phyloP scores from a whole-genome alignment of 225 moss, liverwort and hornwort species.

The Bryum argenteum region DNA sequence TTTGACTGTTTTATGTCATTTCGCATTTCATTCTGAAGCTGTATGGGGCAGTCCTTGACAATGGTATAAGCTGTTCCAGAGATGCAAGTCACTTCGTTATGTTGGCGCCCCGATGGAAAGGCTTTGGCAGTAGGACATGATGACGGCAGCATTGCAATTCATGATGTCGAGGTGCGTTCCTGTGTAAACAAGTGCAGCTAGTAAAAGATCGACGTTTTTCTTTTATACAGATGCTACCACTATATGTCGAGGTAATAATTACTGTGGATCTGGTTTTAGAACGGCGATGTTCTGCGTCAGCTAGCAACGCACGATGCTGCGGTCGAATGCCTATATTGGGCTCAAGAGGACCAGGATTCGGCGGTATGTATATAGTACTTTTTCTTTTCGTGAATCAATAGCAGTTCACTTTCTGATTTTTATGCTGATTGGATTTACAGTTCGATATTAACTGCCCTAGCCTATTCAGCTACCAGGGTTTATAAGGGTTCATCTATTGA shows the following conservation, averaged over 20 bases:
- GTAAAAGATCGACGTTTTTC: conserved; percentile 17
- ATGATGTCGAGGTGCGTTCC: conserved; percentile 85
- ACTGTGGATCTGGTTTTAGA: conserved; percentile 52
- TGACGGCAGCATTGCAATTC: conserved; percentile 92
- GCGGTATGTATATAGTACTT: conserved; percentile 49
- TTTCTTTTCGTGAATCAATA: conserved; percentile 14
- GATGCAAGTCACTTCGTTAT: conserved; percentile 80
- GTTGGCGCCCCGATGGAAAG: conserved; percentile 99
- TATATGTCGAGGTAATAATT: conserved; percentile 9
- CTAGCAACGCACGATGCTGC: conserved; percentile 74
- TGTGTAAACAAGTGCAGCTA: conserved; percentile 5
- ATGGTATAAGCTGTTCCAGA: conserved; percentile 51
- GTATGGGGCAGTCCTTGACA: conserved; percentile 27
- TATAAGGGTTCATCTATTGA: conserved; percentile 27
- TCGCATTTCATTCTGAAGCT: conserved; percentile 6
- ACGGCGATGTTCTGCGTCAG: conserved; percentile 86
- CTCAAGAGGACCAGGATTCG: conserved; percentile 71
- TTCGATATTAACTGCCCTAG: background rate
- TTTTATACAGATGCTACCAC: conserved; percentile 6
- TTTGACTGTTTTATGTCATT: background rate
- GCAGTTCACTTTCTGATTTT: background rate
- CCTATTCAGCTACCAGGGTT: background rate
- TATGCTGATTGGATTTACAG: conserved; percentile 3
- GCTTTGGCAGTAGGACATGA: conserved; percentile 93
- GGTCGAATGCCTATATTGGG: conserved; percentile 95